Evolutionary conservation across 139 green algal genomes (phyloP), one percentile per base, ranked within the genome.

Genomic region (Chlamydomonas sp.): DNA sequence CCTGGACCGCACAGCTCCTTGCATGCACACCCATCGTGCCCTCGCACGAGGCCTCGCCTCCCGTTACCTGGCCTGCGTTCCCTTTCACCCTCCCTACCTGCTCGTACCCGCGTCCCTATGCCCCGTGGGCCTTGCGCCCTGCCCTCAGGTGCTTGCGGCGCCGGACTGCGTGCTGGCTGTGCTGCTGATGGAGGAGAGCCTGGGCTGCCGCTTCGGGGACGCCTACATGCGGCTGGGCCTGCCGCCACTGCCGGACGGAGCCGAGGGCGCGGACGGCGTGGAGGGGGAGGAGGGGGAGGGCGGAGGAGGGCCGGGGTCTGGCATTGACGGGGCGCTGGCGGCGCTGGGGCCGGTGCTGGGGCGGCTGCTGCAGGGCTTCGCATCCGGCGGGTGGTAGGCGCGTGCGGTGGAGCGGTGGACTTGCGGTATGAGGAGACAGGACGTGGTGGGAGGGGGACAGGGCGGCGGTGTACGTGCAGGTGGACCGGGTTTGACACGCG

Each of bases 101-200:
- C 31, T 49, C 31, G 31, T 49, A 49, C 31, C 31, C 31, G 31
- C 31, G 31, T 49, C 31, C 31, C 31, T 49, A 49, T 49, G 31
- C 31, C 31, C 31, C 31, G 31, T 49, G 31, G 31, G 31, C 31
- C 31, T 1, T 6, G 59, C 59, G 49, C 9, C 76, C 14, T 16
- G 16, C 2, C 15, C 4, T 5, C 83, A 87, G 83, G 63, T 88
- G 49, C 49, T 77, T 15, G 84, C 83, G 84, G 74, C 58, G 6
- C 84, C 74, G 17, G 84, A 88, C 63, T 83, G 75, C 64, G 84
- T 88, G 84, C 64, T 83, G 16, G 84, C 84, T 63, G 74, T 88
- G 63, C 74, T 88, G 74, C 76, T 88, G 57, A 68, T 66, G 64
- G 84, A 83, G 75, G 18, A 62, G 16, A 78, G 75, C 3, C 63